Evolutionary conservation across 176 grass and related monocot genomes (phyloP), one percentile per base, ranked within the genome.

Genomic region (Paspalum vaginatum): DNA sequence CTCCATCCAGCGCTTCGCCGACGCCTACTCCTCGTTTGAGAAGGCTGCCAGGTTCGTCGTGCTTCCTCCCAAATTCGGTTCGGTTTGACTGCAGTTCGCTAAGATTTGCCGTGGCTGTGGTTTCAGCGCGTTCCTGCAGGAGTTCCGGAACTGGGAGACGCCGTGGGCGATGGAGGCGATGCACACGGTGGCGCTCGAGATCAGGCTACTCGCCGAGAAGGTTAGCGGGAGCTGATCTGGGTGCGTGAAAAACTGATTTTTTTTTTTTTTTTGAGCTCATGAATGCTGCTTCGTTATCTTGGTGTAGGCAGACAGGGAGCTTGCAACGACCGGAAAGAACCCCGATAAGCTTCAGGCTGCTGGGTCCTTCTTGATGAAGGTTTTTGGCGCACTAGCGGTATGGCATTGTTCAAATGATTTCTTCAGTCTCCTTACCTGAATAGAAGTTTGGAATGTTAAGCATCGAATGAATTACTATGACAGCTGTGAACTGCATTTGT

Each of bases 131-230:
- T 99, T 99, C 74, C 79, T 99, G 62, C 92, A 91, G 86, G 96
- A 99, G 79, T 99, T 99, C 76, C 68, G 96, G 69, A 99, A 95
- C 84, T 99, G 96, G 96, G 96, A 99, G 62, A 89, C 86, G 8
- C 75, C 90, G 7, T 99, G 96, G 96, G 96, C 90, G 18, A 89
- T 99, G 96, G 92, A 95, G 76, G 86, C 92, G 21, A 85, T 95
- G 86, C 85, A 93, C 47, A 85, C 74, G 6, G 80, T 99, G 79
- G 90, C 90, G 13, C 92, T 99, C 11, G 93, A 99, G 84, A 99
- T 99, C 62, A 89, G 96, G 80, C 76, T 99, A 47, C 88, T 99
- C 7, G 90, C 96, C 9, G 96, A 99, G 78, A 93, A 93, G 90
- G 93, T 99, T 64, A 85, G 80, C 20, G 2, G 17, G 65, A 6